Evolutionary conservation across 345 rosid genomes (phyloP).

Genomic region (Hirschfeldia incana): DNA sequence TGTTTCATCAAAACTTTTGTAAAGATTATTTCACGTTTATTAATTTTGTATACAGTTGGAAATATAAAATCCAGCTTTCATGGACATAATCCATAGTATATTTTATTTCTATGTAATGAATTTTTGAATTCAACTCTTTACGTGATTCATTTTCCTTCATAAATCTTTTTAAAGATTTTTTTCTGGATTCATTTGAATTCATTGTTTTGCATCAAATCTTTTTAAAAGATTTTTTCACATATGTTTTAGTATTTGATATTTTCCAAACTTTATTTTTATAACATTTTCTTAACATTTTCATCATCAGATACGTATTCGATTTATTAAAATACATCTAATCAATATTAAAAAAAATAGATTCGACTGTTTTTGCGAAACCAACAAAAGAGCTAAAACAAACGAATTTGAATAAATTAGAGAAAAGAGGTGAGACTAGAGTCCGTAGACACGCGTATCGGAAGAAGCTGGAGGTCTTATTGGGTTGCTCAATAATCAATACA

Average conservation of each 20-base stretch:
- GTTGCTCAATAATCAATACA: conserved; percentile 32
- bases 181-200: no score
- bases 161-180: no score
- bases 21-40: no score
- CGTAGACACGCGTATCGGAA: conserved; percentile 37
- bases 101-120: no score
- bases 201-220: no score
- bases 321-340: neutral
- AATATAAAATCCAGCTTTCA: no score
- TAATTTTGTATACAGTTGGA: no score
- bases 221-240: no score
- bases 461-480: conserved; percentile 27
- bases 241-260: neutral
- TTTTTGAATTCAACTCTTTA: no score
- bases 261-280: no score
- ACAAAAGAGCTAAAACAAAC: neutral
- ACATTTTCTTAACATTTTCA: neutral
- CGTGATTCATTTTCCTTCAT: no score
- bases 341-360: neutral
- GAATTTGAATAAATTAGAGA: neutral
- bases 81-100: no score
- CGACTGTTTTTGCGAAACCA: neutral
- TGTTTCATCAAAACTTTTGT: neutral
- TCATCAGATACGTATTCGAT: neutral
- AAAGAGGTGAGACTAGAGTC: conserved; percentile 12